Base-by-base conservation (phyloP, 1,139 yeast genomes). In the Sugiyamaella xylanicola region DNA sequence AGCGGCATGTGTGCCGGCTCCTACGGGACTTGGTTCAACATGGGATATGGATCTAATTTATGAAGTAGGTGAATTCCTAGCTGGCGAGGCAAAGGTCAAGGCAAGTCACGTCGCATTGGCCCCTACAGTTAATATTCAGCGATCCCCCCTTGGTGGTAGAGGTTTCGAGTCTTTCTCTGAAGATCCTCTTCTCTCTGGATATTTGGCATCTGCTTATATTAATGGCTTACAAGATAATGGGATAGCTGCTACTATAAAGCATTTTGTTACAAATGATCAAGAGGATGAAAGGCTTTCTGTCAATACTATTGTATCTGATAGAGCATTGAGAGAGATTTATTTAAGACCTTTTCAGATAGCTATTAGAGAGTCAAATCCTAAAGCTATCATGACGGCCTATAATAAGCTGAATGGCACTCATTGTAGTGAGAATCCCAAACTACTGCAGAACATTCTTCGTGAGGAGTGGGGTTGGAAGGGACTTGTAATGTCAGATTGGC, bases 111-210 rank as follows among this genome's bases (percentile, higher is more conserved):
- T 76, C 45, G 75, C 80, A 41, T 72, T 81, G 57, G 84, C 84
- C 3, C 85, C 85, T 17, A 81, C 84, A 11, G 74, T 78, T 56
- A 81, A 81, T 67, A 79, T 79, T 63, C 84, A 79, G 53, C 74
- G 87, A 60, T 57, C 59, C 27, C 87, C 87, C 3, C 69, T 81
- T 37, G 87, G 86, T 19, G 87, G 87, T n/a, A 72, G 87, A 56
- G 81, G 82, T 0, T 84, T 83, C 64, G 88, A 84, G 68, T 77
- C 83, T 37, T 84, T 80, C 68, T 74, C 83, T 20, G 87, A 83
- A 68, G 87, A 84, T 64, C 87, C 87, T 4, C 72, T 76, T 36
- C 71, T 83, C 43, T 74, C 84, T 13, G 87, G 87, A 43, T 67
- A 73, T 46, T 73, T 78, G 15, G 78, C 86, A 29, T 73, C 81